Base-by-base conservation (phyloP, 129 eudicot genomes). In the Logfia minima region DNA sequence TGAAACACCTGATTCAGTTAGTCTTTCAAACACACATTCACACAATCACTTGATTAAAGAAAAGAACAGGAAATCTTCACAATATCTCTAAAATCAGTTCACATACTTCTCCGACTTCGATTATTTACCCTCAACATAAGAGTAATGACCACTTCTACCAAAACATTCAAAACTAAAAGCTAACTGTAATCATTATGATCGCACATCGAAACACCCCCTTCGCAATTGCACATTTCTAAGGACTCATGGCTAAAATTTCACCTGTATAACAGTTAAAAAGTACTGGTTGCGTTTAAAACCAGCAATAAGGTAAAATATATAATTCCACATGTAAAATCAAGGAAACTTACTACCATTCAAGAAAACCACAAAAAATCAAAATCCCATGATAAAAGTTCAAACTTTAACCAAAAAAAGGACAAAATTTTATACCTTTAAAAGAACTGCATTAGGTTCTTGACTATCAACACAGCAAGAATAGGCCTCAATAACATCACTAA, bases 401-500 rank as follows among this genome's bases (percentile, higher is more conserved):
- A 80, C 52, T 61, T 56, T 13, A 39, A 37, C 21, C 4, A 31
- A 14, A 22, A 43, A 18, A 29, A 60, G 39, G 26, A 68, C 11
- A 14, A 41, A 34, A 18, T 53, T 75, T 13, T 68, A 85, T 74
- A 90, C 98, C 96, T 88, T 89, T 26, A 91, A 43, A 76, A 94
- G 92, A 78, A 91, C 83, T 24, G 89, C 96, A 87, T 82, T 82
- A n/a, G 83, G 72, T 21, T 74, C 56, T n/a, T 23, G 71, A 53
- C 78, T 43, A 68, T 71, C 75, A 84, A 89, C 76, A 34, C 83
- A 81, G 67, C 97, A 91, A 63, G 64, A 73, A 59, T 28, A 68
- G 26, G 83, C 83, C 82, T 91, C 97, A 74, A 83, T 29, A 61
- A 91, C 85, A 89, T 94, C 93, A 67, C 84, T 87, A 85, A 87